Evolutionary conservation across 768 basidiomycete genomes (phyloP), one percentile per base, ranked within the genome.

Genomic region (Naganishia kalamii): DNA sequence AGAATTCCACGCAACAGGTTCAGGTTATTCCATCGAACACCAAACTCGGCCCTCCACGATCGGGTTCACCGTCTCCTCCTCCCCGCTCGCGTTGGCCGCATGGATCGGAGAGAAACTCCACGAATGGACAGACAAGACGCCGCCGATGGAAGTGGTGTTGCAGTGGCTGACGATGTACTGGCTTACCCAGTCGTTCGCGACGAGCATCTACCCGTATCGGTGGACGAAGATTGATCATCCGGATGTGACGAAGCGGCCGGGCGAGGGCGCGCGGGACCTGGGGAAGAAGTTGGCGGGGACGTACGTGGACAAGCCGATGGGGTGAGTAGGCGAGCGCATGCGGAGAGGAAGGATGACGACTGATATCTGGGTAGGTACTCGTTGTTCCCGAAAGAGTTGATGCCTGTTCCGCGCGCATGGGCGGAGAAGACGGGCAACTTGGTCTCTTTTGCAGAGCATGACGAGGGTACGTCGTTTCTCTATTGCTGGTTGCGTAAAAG

Each of bases 101-200:
- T 75, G 75, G 73, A 70, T 78, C 57, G 78, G 74, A 11, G 78
- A 78, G 54, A 79, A 79, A 59, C 71, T 75, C 51, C 21, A 72
- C 6, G 68, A 68, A 7, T 79, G 78, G 78, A 66, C 73, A 4
- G 75, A 60, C 41, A 68, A 17, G 46, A 62, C 29, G 66, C 71
- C 17, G 21, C 68, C 8, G 13, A 49, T 29, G 30, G 35, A 33
- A 13, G 50, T 74, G 23, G 75, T 77, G 37, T 71, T 78, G 30
- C 69, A 71, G 44, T 60, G 65, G 33, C 66, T 78, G 25, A 63
- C 74, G 1, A 44, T 79, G 13, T 79, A 76, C 48, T 78, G 75
- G 74, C 61, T 78, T 10, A 74, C 75, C 3, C 67, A 72, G 17
- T 73, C 72, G 17, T 72, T 69, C 63, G 66, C 74, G 15, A 47